A percentile compares a stretch with the other conserved stretches of the same genome.
These are phyloP conservation scores for Bruguiera parviflora DNA, from an alignment of 345 rosid species.

Conservation along the genomic window DNA sequence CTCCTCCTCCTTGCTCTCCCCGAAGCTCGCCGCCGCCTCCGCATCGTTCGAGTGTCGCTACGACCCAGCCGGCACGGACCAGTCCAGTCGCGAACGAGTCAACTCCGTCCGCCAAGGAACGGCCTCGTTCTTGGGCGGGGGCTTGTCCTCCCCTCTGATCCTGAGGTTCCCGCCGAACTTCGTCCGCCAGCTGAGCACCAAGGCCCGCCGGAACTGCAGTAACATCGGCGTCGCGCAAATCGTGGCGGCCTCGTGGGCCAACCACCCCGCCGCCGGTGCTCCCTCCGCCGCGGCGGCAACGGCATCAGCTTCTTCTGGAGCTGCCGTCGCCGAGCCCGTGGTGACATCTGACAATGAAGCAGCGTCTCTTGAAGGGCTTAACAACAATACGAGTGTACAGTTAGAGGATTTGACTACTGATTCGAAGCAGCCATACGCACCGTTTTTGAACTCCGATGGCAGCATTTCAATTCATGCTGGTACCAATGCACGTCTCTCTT, in stretches of 20 bases:
- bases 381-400: slow-evolving; percentile 37
- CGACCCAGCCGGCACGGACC: slow-evolving; percentile 24
- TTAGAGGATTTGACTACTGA: slow-evolving; percentile 31
- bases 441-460: slow-evolving; percentile 85
- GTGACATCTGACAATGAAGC: slow-evolving; percentile 30
- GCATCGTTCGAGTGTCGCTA: slow-evolving; percentile 28
- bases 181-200: slow-evolving; percentile 93
- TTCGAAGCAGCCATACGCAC: slow-evolving; percentile 20
- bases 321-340: slow-evolving; percentile 41
- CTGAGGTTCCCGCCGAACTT: slow-evolving; percentile 89
- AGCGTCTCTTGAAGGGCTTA: slow-evolving; percentile 20
- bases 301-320: slow-evolving; percentile 36
- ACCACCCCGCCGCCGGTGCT: slow-evolving; percentile 43
- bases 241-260: slow-evolving; percentile 96
- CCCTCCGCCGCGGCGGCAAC: slow-evolving; percentile 50
- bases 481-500: slow-evolving; percentile 15
- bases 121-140: slow-evolving; percentile 28
- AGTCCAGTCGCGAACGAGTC: slow-evolving; percentile 18
- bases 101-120: slow-evolving; percentile 13
- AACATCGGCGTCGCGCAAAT: slow-evolving; percentile 99
- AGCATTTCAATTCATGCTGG: slow-evolving; percentile 95
- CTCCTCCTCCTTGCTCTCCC: slow-evolving; percentile 18
- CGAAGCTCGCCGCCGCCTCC: slow-evolving; percentile 14
- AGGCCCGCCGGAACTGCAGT: slow-evolving; percentile 97
- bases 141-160: slow-evolving; percentile 60